These are phyloP conservation scores for Metrosideros polymorpha DNA, from an alignment of 441 rosid species.

Conservation along the genomic window DNA sequence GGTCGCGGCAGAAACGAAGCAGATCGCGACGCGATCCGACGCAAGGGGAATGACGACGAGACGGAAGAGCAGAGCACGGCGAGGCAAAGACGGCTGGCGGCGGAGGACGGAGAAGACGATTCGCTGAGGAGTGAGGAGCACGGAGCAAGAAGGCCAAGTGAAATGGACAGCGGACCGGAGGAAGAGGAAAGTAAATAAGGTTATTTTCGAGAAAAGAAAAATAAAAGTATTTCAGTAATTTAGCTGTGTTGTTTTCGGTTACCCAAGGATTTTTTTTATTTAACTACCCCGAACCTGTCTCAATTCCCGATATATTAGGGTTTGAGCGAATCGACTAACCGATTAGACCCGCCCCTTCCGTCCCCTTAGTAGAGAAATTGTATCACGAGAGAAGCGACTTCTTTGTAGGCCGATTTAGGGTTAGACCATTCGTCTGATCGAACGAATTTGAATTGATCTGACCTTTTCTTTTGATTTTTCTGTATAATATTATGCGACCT, in stretches of 20 bases:
- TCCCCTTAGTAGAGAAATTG: background rate
- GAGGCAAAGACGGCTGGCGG: background rate
- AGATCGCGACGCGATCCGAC: accelerated
- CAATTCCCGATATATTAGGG: accelerated
- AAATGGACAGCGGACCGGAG: background rate
- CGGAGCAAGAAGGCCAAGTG: background rate
- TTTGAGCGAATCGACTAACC: accelerated
- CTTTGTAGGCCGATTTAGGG: background rate
- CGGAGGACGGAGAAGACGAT: background rate
- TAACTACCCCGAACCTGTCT: accelerated
- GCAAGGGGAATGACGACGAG: background rate
- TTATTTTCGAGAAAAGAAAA: too few relatives aligned
- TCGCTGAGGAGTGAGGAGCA: background rate
- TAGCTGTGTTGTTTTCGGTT: accelerated
- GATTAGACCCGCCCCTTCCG: background rate
- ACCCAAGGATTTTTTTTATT: background rate
- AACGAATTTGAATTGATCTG: accelerated
- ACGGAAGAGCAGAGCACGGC: background rate
- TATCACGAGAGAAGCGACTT: background rate
- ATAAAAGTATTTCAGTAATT: accelerated
- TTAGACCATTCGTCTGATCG: background rate
- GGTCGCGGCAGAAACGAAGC: background rate
- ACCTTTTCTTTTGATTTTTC: background rate
- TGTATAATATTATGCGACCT: background rate
- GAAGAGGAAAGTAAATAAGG: background rate